Evolutionary conservation across 2,329 filamentous ascomycete genomes (phyloP).

Genomic region (Mycosphaerella sp.): DNA sequence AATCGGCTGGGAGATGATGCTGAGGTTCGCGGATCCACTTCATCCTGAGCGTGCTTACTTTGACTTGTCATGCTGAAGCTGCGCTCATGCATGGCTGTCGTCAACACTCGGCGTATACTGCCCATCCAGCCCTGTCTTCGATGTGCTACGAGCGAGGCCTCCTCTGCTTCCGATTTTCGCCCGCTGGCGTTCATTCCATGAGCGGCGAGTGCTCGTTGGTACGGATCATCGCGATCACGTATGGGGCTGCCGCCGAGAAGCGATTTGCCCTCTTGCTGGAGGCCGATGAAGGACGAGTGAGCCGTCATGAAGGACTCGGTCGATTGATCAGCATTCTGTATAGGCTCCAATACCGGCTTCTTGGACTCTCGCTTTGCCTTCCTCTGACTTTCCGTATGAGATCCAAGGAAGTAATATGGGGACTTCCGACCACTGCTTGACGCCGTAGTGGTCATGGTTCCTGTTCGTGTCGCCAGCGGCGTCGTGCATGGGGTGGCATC

Average conservation of each 20-base stretch:
- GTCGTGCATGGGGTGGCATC: constrained; percentile 9
- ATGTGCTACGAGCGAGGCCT: constrained; percentile 11
- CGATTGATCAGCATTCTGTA: constrained; percentile 18
- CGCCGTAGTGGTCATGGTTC: constrained; percentile 20
- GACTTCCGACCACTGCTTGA: constrained; percentile 35
- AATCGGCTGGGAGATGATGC: constrained; percentile 25
- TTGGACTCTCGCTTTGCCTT: constrained; percentile 1
- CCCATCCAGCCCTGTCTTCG: constrained; percentile 31
- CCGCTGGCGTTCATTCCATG: constrained; percentile 7
- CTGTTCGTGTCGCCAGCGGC: constrained; percentile 24
- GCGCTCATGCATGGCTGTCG: constrained; percentile 29
- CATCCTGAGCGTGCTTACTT: constrained; percentile 7
- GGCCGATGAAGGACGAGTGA: constrained; percentile 44
- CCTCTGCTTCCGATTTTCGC: constrained; percentile 6
- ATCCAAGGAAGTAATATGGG: constrained; percentile 25
- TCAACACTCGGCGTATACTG: constrained; percentile 31
- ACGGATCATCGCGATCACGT: constrained; percentile 32
- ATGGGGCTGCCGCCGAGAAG: constrained; percentile 44
- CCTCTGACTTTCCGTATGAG: constrained; percentile 10
- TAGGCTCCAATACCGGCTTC: constrained; percentile 7
- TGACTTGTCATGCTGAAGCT: constrained; percentile 29
- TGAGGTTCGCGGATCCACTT: constrained; percentile 17
- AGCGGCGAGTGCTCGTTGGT: constrained; percentile 28
- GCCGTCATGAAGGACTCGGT: constrained; percentile 48
- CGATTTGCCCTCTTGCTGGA: constrained; percentile 48